A percentile compares a stretch with the other conserved stretches of the same genome.
Evolutionary conservation across 306 rosid genomes (phyloP).

Genomic region (Myrica gale): DNA sequence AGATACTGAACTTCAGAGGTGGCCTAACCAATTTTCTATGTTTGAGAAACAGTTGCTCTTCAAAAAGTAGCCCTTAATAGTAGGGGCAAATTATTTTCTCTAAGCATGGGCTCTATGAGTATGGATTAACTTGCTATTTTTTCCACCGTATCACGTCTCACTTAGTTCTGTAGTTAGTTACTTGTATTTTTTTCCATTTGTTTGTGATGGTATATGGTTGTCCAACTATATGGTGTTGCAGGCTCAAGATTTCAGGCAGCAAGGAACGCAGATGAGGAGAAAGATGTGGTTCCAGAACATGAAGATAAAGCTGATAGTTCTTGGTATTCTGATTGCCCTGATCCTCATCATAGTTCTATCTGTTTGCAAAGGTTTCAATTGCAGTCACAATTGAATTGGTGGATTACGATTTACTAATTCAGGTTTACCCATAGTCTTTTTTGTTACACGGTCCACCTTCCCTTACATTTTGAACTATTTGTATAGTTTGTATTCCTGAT

Average conservation of each 20-base stretch:
- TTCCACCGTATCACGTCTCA: neutral
- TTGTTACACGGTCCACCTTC: neutral
- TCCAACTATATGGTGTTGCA: conserved; percentile 19
- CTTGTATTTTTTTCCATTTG: neutral
- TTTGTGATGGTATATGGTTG: neutral
- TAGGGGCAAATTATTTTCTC: neutral
- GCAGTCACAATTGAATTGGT: conserved; percentile 14
- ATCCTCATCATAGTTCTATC: conserved; percentile 60
- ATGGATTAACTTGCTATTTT: neutral
- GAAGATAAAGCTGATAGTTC: conserved; percentile 83
- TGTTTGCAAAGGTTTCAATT: conserved; percentile 60
- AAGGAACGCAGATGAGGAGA: conserved; percentile 72
- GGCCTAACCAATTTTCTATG: neutral
- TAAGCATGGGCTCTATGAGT: neutral
- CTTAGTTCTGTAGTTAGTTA: too few relatives aligned
- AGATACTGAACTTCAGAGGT: neutral
- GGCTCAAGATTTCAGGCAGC: conserved; percentile 84
- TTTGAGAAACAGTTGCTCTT: neutral
- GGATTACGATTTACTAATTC: neutral
- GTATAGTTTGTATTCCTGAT: neutral
- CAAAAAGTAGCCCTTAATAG: neutral
- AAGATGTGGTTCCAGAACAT: conserved; percentile 97
- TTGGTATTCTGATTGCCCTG: conserved; percentile 53
- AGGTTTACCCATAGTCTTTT: neutral
- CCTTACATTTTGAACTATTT: neutral